Conservation (phyloP, 192 early-diverging fungal genomes). For the Mortierella hygrophila region DNA sequence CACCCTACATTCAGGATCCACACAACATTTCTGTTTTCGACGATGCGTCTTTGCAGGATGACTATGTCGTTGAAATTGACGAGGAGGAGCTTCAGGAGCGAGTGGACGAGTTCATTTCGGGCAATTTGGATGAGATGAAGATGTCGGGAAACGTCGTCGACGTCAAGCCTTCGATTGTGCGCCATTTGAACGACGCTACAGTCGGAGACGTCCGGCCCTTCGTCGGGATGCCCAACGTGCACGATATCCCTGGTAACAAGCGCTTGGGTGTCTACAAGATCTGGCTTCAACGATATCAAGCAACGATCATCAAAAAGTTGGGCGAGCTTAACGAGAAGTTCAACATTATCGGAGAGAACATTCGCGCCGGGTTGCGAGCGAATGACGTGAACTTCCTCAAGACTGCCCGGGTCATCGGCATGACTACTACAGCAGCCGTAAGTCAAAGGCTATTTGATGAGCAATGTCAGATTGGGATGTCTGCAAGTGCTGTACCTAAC, state of each 20-base stretch:
- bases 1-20: slow-evolving; percentile 37
- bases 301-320: slow-evolving; percentile 8
- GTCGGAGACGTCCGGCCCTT: slow-evolving; percentile 30
- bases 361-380: slow-evolving; percentile 24
- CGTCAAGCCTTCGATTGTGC: slow-evolving; percentile 47
- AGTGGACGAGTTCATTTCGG: slow-evolving; percentile 58
- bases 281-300: slow-evolving; percentile 42
- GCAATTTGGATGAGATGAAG: slow-evolving; percentile 19
- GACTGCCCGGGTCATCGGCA: slow-evolving; percentile 60
- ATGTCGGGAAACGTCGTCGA: slow-evolving; percentile 17
- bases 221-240: slow-evolving; percentile 25
- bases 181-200: slow-evolving; percentile 16
- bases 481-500: neutral
- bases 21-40: slow-evolving; percentile 52
- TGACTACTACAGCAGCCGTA: slow-evolving; percentile 73
- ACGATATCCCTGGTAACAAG: slow-evolving; percentile 41
- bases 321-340: slow-evolving; percentile 20
- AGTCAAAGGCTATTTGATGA: slow-evolving; percentile 8
- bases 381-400: slow-evolving; percentile 43
- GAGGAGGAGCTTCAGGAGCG: slow-evolving; percentile 62
- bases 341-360: slow-evolving; percentile 38
- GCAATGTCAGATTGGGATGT: neutral
- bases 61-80: slow-evolving; percentile 61
- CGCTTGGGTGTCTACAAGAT: slow-evolving; percentile 51
- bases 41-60: slow-evolving; percentile 38